These are phyloP conservation scores for Pontederia paniculata DNA, from an alignment of 176 grass and related monocot species.

Conservation along the genomic window DNA sequence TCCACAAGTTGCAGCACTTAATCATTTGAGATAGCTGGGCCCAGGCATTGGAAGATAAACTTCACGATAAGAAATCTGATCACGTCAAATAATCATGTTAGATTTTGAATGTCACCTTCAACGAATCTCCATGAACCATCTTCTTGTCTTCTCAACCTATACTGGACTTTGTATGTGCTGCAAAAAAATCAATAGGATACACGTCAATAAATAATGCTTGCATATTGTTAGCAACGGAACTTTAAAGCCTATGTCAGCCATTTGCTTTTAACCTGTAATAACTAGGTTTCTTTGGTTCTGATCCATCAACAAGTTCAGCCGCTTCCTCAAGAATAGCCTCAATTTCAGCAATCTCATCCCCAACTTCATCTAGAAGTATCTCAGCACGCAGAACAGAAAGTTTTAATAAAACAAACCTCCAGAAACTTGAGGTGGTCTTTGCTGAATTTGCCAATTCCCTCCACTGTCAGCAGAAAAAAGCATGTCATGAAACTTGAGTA, in stretches of 20 bases:
- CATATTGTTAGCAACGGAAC: background rate
- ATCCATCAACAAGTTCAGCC: slow-evolving; percentile 76
- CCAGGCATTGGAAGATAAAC: background rate
- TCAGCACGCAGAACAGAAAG: slow-evolving; percentile 60
- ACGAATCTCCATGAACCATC: slow-evolving; percentile 79
- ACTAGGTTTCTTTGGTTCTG: slow-evolving; percentile 56
- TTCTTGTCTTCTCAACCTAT: slow-evolving; percentile 58
- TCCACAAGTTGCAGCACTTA: no score
- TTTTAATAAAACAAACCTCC: slow-evolving; percentile 83
- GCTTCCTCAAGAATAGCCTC: slow-evolving; percentile 80
- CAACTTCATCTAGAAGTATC: slow-evolving; percentile 41
- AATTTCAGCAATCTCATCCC: slow-evolving; percentile 62
- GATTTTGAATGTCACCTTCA: slow-evolving; percentile 36
- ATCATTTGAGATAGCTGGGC: no score
- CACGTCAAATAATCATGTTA: slow-evolving; percentile 23
- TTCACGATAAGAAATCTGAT: background rate
- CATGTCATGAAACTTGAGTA: background rate
- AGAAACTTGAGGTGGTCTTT: slow-evolving; percentile 59
- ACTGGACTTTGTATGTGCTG: slow-evolving; percentile 76
- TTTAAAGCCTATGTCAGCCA: background rate
- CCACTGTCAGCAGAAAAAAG: slow-evolving; percentile 42
- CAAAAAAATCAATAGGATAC: slow-evolving; percentile 11
- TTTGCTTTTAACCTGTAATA: slow-evolving; percentile 72
- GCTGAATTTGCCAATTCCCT: slow-evolving; percentile 49
- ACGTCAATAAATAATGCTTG: background rate